Evolutionary conservation across 805 yeast genomes (phyloP), one percentile per base, ranked within the genome.

Genomic region (Tetrapisispora nanseiensis): DNA sequence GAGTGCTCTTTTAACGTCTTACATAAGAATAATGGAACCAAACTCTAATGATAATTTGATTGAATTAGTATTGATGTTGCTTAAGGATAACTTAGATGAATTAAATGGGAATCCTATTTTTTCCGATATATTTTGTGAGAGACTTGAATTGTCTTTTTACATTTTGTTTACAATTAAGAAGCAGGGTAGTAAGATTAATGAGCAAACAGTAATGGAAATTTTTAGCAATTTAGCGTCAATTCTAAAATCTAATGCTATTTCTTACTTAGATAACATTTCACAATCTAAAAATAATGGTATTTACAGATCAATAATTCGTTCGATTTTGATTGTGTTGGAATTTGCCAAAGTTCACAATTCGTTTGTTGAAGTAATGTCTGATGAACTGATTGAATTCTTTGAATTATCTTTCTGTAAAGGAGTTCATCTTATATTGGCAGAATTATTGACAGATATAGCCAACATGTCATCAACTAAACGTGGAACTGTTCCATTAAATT

Each of bases 1-100:
- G 73, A 87, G 90, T 39, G 86, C 92, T 1, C 65, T 87, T 27
- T 47, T 86, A 19, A 78, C 90, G 0, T 75, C 90, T 0, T 80
- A 66, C 51, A 72, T 82, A 45, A 23, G 13, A 6, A 72, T 76
- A 46, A 67, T 65, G 35, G 58, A 57, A 19, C 52, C 57, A 1
- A 59, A 63, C 4, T 46, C 70, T 8, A 55, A 58, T n/a, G 45
- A 55, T 8, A 55, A 66, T 0, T 67, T 65, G 49, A 51, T 63
- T 52, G 61, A 61, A 8, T 54, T 70, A 35, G 78, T 77, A 0
- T 54, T 68, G 8, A 61, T 68, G 23, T 62, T 86, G n/a, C 62
- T 87, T 31, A 65, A 65, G 39, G 63, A 72, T 7, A 76, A 75
- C 48, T 57, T 64, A 24, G 66, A 69, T 1, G 78, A 74, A 44